Percentiles rank a stretch among this genome's conserved stretches.
phyloP scores from a whole-genome alignment of 345 rosid species.

The Gossypium raimondii region DNA sequence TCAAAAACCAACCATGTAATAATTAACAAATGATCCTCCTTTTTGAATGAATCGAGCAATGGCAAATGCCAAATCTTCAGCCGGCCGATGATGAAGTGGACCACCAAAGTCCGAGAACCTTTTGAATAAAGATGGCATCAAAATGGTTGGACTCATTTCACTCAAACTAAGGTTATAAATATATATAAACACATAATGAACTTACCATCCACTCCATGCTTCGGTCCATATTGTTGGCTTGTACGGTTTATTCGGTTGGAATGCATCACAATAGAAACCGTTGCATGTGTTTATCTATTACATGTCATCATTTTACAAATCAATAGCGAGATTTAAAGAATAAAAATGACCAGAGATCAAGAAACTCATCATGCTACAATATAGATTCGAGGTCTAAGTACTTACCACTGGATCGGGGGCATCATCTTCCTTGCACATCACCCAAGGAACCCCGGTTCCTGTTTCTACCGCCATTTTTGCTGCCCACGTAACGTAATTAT shows the following conservation, averaged over 20 bases:
- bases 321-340: not conserved
- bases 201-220: constrained; percentile 99
- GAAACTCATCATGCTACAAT: not conserved
- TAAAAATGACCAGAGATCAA: not conserved
- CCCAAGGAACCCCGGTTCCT: constrained; percentile 96
- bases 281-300: constrained; percentile 95
- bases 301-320: constrained; percentile 11
- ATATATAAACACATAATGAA: not conserved
- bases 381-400: not conserved
- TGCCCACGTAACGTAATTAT: constrained; percentile 91
- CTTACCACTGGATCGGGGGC: constrained; percentile 98
- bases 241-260: constrained; percentile 87
- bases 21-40: constrained; percentile 95
- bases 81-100: constrained; percentile 86
- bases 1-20: constrained; percentile 69
- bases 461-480: constrained; percentile 88
- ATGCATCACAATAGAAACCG: constrained; percentile 93
- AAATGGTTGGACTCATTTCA: constrained; percentile 1
- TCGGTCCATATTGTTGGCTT: constrained; percentile 98
- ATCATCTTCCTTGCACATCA: constrained; percentile 99
- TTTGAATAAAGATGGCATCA: not conserved
- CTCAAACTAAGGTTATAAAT: constrained; percentile 3
- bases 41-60: constrained; percentile 92
- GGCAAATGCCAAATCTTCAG: constrained; percentile 93
- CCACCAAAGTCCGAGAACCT: constrained; percentile 98